Evolutionary conservation across 768 basidiomycete species (phyloP), one percentile per base, ranked within the genome.

Genomic region (Amyloporia xantha): DNA sequence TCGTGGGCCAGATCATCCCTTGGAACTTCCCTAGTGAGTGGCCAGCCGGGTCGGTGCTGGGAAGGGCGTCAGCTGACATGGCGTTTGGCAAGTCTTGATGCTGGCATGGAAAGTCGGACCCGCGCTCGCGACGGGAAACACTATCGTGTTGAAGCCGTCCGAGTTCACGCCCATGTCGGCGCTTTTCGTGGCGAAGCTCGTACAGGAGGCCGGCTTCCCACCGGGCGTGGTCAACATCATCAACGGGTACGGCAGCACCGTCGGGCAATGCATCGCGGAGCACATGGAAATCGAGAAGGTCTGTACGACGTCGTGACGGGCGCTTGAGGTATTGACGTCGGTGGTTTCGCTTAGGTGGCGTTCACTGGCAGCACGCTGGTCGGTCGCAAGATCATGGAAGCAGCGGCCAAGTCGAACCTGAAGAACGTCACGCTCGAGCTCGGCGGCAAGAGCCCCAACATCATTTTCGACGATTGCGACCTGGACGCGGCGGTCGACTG

Each of bases 371-470:
- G 75, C 47, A 82, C 83, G 35, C 62, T 74, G 41, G 76, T 79
- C 45, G 85, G 84, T 13, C 73, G 82, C 10, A 74, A 73, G 54
- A 77, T 86, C 63, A 74, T 82, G 69, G 74, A 78, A 56, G 77
- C 82, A 0, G 74, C 86, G 2, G 64, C 67, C 19, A 71, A 72
- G 56, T 74, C 73, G 26, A 88, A 88, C 64, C 62, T 87, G 51
- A 88, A 87, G 68, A 72, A 74, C 36, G 78, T 83, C 37, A 80
- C 82, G 9, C 77, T 86, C 51, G 84, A 86, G 65, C 73, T 88
- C 26, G 85, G 84, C n/a, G 83, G 82, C n/a, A 83, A 84, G 68
- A 74, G 67, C 39, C 78, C 77, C 26, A 74, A 68, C 50, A 71
- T 86, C 57, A 70, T 86, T 49, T 84, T 82, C 59, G 71, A 83